phyloP scores from a whole-genome alignment of 352 stramenopile species.

The Globisporangium recalcitrans region DNA sequence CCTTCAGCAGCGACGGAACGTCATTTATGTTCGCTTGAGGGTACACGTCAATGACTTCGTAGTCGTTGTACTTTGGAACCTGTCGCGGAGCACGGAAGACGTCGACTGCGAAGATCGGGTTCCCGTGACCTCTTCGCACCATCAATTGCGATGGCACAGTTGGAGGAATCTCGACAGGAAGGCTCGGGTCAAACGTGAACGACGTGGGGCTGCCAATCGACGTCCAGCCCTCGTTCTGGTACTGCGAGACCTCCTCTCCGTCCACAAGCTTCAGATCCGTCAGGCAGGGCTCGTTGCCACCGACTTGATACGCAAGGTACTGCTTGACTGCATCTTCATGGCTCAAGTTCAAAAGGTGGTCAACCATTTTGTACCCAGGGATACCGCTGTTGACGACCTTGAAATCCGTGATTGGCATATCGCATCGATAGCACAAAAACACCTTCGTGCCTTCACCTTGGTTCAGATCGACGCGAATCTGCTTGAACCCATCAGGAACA shows the following conservation, averaged over 20 bases:
- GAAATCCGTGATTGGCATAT: slow-evolving; percentile 86
- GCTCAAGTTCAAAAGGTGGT: slow-evolving; percentile 68
- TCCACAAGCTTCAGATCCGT: slow-evolving; percentile 71
- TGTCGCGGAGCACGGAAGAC: slow-evolving; percentile 79
- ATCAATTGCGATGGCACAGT: slow-evolving; percentile 46
- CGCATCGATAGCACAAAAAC: slow-evolving; percentile 82
- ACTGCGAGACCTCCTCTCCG: slow-evolving; percentile 32
- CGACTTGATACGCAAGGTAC: slow-evolving; percentile 80
- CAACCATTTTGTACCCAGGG: slow-evolving; percentile 78
- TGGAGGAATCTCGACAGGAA: slow-evolving; percentile 2
- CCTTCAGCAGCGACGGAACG: slow-evolving; percentile 29
- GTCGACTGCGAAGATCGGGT: slow-evolving; percentile 84
- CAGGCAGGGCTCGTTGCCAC: slow-evolving; percentile 72
- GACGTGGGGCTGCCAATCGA: slow-evolving; percentile 60
- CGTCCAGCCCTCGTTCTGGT: slow-evolving; percentile 59
- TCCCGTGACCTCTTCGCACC: slow-evolving; percentile 73
- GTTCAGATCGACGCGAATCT: slow-evolving; percentile 84
- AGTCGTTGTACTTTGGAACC: slow-evolving; percentile 87
- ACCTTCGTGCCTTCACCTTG: slow-evolving; percentile 79
- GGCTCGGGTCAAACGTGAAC: slow-evolving; percentile 15
- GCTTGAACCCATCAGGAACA: slow-evolving; percentile 83
- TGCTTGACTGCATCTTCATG: slow-evolving; percentile 67
- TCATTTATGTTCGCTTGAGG: slow-evolving; percentile 8
- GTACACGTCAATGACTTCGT: slow-evolving; percentile 81
- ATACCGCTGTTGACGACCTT: slow-evolving; percentile 83